These are phyloP conservation scores for Podospora conica DNA, from an alignment of 495 filamentous ascomycete species.

Conservation along the genomic window DNA sequence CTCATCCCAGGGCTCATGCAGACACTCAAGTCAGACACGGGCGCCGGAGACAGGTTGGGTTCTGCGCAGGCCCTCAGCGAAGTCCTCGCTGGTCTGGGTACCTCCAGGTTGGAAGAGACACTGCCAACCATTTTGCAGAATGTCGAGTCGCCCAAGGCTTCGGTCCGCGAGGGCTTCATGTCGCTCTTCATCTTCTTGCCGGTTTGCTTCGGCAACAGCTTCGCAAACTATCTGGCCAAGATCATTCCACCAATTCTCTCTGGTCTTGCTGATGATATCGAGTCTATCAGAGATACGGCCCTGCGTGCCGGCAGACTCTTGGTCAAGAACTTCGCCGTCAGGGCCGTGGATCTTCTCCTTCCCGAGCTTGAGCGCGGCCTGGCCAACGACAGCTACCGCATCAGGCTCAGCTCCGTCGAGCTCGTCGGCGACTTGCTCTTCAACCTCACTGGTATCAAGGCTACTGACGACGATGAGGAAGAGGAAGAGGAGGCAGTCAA, in stretches of 20 bases:
- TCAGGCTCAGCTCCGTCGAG: slow-evolving; percentile 95
- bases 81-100: slow-evolving; percentile 91
- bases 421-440: slow-evolving; percentile 94
- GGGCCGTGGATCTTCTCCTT: slow-evolving; percentile 86
- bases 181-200: slow-evolving; percentile 98
- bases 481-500: slow-evolving; percentile 69
- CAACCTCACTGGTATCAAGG: slow-evolving; percentile 93
- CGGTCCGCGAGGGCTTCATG: slow-evolving; percentile 97
- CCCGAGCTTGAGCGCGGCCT: slow-evolving; percentile 93
- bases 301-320: slow-evolving; percentile 86
- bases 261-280: slow-evolving; percentile 90
- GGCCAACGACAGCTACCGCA: slow-evolving; percentile 92
- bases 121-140: slow-evolving; percentile 96
- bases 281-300: slow-evolving; percentile 90
- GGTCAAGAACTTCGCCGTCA: slow-evolving; percentile 95
- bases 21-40: slow-evolving; percentile 93
- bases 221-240: slow-evolving; percentile 87
- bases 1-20: slow-evolving; percentile 96
- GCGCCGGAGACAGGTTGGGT: slow-evolving; percentile 89
- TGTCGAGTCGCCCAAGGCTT: slow-evolving; percentile 80
- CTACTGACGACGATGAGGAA: slow-evolving; percentile 63
- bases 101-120: slow-evolving; percentile 87
- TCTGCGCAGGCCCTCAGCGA: slow-evolving; percentile 96
- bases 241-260: slow-evolving; percentile 95
- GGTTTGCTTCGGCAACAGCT: slow-evolving; percentile 98